phyloP scores from a whole-genome alignment of 768 basidiomycete species.

The Termitomyces sp. region DNA sequence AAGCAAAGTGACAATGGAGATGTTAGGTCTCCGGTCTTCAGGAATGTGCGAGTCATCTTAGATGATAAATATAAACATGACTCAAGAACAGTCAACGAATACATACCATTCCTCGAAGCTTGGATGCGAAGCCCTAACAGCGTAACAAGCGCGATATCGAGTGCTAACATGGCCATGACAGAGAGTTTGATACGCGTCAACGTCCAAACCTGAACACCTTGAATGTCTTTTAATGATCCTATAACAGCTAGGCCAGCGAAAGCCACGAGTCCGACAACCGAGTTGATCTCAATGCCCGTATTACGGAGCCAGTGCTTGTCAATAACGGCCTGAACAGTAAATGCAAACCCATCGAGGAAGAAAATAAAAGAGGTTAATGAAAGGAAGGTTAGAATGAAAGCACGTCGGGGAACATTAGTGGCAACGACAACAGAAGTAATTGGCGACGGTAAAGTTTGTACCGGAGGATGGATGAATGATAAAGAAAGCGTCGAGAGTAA shows the following conservation, averaged over 20 bases:
- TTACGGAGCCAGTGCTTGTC: slow-evolving; percentile 60
- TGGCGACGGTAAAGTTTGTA: slow-evolving; percentile 52
- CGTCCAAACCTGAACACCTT: slow-evolving; percentile 67
- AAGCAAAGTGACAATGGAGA: slow-evolving; percentile 30
- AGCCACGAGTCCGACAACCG: slow-evolving; percentile 65
- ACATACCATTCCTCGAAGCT: slow-evolving; percentile 30
- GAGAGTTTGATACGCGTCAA: slow-evolving; percentile 54
- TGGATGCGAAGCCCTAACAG: slow-evolving; percentile 45
- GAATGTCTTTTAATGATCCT: slow-evolving; percentile 77
- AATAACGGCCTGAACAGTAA: slow-evolving; percentile 63
- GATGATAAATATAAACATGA: slow-evolving; percentile 13
- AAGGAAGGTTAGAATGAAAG: slow-evolving; percentile 68
- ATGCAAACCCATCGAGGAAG: slow-evolving; percentile 73
- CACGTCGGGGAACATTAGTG: slow-evolving; percentile 69
- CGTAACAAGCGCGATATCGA: slow-evolving; percentile 61
- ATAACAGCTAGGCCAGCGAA: slow-evolving; percentile 72
- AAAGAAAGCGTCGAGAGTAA: slow-evolving; percentile 62
- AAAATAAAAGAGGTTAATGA: slow-evolving; percentile 70
- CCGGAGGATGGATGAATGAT: slow-evolving; percentile 43
- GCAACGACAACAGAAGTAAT: slow-evolving; percentile 80
- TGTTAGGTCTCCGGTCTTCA: slow-evolving; percentile 24
- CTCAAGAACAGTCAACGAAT: slow-evolving; percentile 8
- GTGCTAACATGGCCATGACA: slow-evolving; percentile 46
- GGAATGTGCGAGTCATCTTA: slow-evolving; percentile 25
- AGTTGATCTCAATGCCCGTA: slow-evolving; percentile 65